phyloP scores from a whole-genome alignment of 192 early-diverging fungal genomes.

The Coemansia sp. region DNA sequence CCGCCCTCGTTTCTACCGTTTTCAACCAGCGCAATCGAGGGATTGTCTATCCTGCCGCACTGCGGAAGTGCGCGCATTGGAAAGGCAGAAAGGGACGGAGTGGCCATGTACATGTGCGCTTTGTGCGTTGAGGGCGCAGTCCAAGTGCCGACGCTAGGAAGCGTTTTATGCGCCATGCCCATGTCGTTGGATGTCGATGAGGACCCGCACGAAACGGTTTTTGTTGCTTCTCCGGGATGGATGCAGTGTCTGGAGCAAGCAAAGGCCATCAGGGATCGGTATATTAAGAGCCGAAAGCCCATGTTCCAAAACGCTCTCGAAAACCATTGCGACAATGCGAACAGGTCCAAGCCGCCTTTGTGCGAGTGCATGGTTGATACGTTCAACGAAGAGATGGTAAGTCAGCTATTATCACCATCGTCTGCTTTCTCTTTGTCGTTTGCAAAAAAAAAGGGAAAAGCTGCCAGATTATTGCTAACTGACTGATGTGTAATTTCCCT shows the following conservation, averaged over 20 bases:
- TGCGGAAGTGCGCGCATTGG: constrained; percentile 41
- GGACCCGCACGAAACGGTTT: constrained; percentile 19
- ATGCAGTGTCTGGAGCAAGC: neutral
- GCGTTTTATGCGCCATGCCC: constrained; percentile 17
- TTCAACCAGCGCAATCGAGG: neutral
- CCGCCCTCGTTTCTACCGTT: constrained; percentile 27
- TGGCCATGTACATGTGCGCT: constrained; percentile 27
- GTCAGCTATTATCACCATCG: neutral
- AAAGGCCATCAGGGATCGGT: neutral
- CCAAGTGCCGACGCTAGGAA: constrained; percentile 34
- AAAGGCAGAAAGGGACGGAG: constrained; percentile 8
- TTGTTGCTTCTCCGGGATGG: constrained; percentile 26
- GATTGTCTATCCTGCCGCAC: constrained; percentile 32
- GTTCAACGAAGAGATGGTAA: neutral
- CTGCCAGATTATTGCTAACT: neutral
- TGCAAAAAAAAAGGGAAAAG: too few relatives aligned
- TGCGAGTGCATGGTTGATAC: neutral
- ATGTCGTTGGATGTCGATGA: constrained; percentile 29
- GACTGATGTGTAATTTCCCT: neutral
- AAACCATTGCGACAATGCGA: neutral
- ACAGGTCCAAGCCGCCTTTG: neutral
- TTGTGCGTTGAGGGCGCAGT: constrained; percentile 40
- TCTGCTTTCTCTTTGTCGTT: neutral
- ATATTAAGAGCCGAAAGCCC: neutral
- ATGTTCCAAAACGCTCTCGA: neutral